These are phyloP conservation scores for Sugiyamaella grinbergsii DNA, from an alignment of 1,139 yeast genomes.

Conservation along the genomic window DNA sequence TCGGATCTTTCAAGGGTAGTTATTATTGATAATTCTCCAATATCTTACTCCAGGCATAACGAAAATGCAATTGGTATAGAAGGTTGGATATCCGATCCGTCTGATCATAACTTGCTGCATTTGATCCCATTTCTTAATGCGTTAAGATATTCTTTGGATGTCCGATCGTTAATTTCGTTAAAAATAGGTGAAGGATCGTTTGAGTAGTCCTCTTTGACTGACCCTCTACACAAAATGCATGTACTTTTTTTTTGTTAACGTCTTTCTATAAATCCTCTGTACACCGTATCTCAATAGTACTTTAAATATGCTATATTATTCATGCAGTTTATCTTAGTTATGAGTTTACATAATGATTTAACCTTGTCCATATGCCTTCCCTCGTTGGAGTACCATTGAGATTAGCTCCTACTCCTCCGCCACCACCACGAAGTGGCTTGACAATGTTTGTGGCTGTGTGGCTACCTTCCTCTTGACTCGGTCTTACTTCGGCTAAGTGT, in stretches of 20 bases:
- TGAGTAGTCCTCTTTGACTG: slow-evolving; percentile 24
- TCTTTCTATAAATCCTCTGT: no score
- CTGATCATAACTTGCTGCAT: slow-evolving; percentile 78
- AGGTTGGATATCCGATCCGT: slow-evolving; percentile 97
- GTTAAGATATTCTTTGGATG: slow-evolving; percentile 79
- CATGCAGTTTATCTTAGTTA: slow-evolving; percentile 11
- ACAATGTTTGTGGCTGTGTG: slow-evolving; percentile 49
- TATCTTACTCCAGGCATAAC: slow-evolving; percentile 79
- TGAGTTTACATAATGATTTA: slow-evolving; percentile 25
- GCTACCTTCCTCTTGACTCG: slow-evolving; percentile 19
- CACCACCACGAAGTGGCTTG: slow-evolving; percentile 67
- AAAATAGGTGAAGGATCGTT: slow-evolving; percentile 76
- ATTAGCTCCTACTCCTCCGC: slow-evolving; percentile 23
- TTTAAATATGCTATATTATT: slow-evolving; percentile 9
- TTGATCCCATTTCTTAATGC: slow-evolving; percentile 81
- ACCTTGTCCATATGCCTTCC: slow-evolving; percentile 25
- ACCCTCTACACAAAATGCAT: no score
- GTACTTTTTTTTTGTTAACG: background rate
- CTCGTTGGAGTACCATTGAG: slow-evolving; percentile 10
- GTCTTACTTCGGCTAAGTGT: slow-evolving; percentile 42
- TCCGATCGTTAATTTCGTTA: slow-evolving; percentile 74
- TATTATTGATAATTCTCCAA: slow-evolving; percentile 89
- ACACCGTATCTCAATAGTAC: slow-evolving; percentile 4
- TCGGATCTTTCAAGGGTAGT: slow-evolving; percentile 69
- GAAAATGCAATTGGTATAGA: slow-evolving; percentile 90